Base-by-base conservation (phyloP, 2,329 filamentous ascomycete species). In the Elsinoe ampelina region DNA sequence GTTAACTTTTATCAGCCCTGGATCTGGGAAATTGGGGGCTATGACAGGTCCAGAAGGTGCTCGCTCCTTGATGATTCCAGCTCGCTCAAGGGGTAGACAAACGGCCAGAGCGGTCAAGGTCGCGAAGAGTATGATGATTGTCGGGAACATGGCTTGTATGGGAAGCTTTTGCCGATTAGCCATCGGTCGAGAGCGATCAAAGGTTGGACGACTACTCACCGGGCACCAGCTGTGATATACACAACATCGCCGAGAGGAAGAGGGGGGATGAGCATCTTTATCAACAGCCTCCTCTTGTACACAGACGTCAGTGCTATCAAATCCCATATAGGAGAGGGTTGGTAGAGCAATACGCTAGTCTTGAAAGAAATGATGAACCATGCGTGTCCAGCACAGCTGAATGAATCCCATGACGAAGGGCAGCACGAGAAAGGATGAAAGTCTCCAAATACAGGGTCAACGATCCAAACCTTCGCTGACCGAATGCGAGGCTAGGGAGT, bases 1-100 rank as follows among this genome's bases (percentile, higher is more conserved):
- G 60, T 77, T 71, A 2, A 68, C 73, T 62, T 76, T 66, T 48
- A 83, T 63, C 50, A 84, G 72, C 11, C 73, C 68, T 6, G 80
- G 80, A 60, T 83, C 79, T 6, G 59, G 59, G 22, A 61, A 61
- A 30, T 61, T 59, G 20, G 51, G 19, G 4, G 55, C 43, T 12
- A 61, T 57, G 3, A 50, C 58, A 5, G 58, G 58, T 8, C 54
- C 58, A 30, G 57, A 54, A 15, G 52, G 48, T 45, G 58, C 45
- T 52, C 48, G 17, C 34, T 39, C 48, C 19, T 52, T 20, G n/a
- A 52, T 36, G 34, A 52, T 52, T 15, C 48, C 48, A 38, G 48
- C 48, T 12, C 7, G 5, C 19, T 52, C 12, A 12, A 52, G 35
- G 15, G 48, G 48, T 12, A 52, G 13, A 20, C 48, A 52, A 3